Evolutionary conservation across 225 moss, liverwort and hornwort species (phyloP).

Genomic region (Pseudisothecium myosuroides): DNA sequence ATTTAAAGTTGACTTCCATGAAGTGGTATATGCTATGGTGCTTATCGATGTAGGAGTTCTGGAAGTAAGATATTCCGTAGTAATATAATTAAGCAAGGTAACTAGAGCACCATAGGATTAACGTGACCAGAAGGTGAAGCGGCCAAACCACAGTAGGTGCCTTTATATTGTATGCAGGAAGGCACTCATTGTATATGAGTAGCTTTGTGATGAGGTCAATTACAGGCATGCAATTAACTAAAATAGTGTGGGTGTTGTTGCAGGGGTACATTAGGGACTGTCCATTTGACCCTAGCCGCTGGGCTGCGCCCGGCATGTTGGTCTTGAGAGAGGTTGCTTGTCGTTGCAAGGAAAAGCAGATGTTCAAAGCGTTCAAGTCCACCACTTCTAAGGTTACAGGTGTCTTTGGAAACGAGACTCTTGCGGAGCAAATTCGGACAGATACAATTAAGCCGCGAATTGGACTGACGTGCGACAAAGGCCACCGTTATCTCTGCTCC

Average conservation of each 20-base stretch:
- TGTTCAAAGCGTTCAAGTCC: slow-evolving; percentile 13
- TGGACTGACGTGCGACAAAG: slow-evolving; percentile 74
- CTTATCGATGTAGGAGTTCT: background rate
- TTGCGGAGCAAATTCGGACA: background rate
- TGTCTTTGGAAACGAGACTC: slow-evolving; percentile 7
- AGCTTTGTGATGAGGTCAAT: background rate
- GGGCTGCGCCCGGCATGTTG: slow-evolving; percentile 77
- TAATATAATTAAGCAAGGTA: background rate
- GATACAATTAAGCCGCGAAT: slow-evolving; percentile 40
- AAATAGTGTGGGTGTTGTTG: background rate
- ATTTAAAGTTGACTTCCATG: background rate
- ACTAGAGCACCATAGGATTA: background rate
- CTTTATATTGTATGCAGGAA: background rate
- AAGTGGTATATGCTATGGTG: background rate
- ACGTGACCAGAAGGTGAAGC: background rate
- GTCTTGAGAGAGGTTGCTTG: slow-evolving; percentile 34
- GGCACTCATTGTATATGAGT: background rate
- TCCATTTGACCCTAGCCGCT: slow-evolving; percentile 76
- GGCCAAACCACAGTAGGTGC: background rate
- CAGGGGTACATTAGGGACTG: slow-evolving; percentile 87
- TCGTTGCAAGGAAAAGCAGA: slow-evolving; percentile 43
- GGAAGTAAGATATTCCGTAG: background rate
- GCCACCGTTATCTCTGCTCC: slow-evolving; percentile 90
- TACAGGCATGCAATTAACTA: background rate
- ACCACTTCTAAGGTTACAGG: slow-evolving; percentile 20